Evolutionary conservation across 2,329 filamentous ascomycete genomes (phyloP).

Genomic region (Sclerotinia sclerotiorum): DNA sequence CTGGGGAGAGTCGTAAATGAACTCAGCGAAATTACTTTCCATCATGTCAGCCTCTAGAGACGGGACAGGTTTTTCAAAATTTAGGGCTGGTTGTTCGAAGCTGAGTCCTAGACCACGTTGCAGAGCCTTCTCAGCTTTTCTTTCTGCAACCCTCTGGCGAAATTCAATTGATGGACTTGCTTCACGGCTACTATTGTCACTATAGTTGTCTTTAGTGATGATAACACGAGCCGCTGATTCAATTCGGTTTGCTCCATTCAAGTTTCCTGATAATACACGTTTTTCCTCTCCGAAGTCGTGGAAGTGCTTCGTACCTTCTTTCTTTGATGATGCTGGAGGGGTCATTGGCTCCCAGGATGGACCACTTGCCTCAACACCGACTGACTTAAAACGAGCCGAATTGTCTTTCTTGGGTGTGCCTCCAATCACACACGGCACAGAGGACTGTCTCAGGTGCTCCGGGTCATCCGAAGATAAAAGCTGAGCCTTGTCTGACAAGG

Average conservation of each 20-base stretch:
- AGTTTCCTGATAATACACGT: background rate
- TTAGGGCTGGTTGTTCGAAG: background rate
- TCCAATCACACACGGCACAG: background rate
- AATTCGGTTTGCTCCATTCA: background rate
- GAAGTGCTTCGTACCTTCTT: background rate
- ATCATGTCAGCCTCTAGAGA: background rate
- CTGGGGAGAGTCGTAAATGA: background rate
- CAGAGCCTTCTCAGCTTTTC: background rate
- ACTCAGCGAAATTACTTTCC: constrained; percentile 5
- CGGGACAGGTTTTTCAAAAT: background rate
- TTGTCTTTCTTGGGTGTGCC: background rate
- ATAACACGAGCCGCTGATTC: constrained; percentile 7
- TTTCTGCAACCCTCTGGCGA: background rate
- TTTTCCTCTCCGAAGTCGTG: background rate
- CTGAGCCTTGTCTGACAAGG: background rate
- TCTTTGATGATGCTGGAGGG: constrained; percentile 3
- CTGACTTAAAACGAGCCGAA: background rate
- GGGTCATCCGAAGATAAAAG: background rate
- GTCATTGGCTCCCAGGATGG: constrained; percentile 10
- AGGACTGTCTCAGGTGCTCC: background rate
- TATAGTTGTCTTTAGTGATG: background rate
- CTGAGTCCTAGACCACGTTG: background rate
- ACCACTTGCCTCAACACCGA: background rate
- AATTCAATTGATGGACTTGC: background rate
- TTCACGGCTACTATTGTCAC: constrained; percentile 4